Evolutionary conservation across 139 green algal genomes (phyloP).

Genomic region (Chlamydomonas applanata): DNA sequence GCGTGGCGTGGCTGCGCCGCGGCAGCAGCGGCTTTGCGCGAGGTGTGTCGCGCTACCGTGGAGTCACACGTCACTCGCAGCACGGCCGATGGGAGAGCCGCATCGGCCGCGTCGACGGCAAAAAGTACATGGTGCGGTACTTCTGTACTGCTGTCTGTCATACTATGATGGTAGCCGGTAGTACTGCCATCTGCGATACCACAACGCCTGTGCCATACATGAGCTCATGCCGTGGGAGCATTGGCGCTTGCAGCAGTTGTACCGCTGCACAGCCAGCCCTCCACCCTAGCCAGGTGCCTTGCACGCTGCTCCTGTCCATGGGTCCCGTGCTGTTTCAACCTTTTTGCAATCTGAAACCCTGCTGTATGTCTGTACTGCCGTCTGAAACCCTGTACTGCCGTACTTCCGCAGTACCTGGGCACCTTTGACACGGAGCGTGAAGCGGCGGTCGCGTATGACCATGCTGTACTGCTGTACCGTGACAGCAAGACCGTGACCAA

Average conservation of each 20-base stretch:
- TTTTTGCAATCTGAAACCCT: background rate
- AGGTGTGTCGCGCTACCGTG: slow-evolving; percentile 66
- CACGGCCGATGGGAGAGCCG: slow-evolving; percentile 79
- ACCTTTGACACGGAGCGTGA: slow-evolving; percentile 59
- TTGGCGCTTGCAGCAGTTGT: too few species aligned
- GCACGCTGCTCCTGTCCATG: too few species aligned
- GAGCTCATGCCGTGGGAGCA: too few species aligned
- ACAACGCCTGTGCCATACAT: too few species aligned
- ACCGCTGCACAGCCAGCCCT: too few species aligned
- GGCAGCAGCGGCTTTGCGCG: slow-evolving; percentile 49
- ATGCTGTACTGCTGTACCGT: slow-evolving; percentile 6
- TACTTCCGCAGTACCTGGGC: slow-evolving; percentile 64
- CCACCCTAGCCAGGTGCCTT: too few species aligned
- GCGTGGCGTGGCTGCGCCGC: slow-evolving; percentile 66
- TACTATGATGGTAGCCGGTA: too few species aligned
- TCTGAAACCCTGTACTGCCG: too few species aligned
- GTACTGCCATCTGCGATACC: too few species aligned
- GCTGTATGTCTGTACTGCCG: background rate
- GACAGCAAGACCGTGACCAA: slow-evolving; percentile 18
- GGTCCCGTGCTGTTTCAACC: too few species aligned
- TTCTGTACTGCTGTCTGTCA: too few species aligned
- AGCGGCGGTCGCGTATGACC: slow-evolving; percentile 70
- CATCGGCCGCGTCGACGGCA: slow-evolving; percentile 68
- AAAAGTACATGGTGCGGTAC: slow-evolving; percentile 56
- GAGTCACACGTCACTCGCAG: slow-evolving; percentile 78